Evolutionary conservation across 768 basidiomycete species (phyloP), one percentile per base, ranked within the genome.

Genomic region (Neoboletus subvelutipes): DNA sequence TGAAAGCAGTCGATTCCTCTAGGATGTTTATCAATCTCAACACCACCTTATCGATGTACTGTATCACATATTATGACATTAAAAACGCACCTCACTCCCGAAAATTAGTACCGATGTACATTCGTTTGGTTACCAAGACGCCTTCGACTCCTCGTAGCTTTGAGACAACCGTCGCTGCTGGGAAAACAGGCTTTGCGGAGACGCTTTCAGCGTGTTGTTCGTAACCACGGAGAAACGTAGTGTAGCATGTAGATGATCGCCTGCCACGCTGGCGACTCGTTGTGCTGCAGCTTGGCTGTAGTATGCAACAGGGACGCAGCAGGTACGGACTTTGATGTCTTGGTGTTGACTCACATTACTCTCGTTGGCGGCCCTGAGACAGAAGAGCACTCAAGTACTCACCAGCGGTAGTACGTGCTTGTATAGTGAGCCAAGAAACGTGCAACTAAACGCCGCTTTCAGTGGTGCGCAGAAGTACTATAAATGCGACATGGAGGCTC

Each of bases 191-290:
- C 40, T 20, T 33, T 34, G 42, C 9, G 18, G 20, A 33, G 28
- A 46, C 22, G 22, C n/a, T 11, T 50, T 39, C 42, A 39, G 9
- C 49, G 20, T 45, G 48, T 18, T 50, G 36, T 26, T 28, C 39
- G 37, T 36, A 45, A 26, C 9, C n/a, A 31, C 22, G 10, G 6
- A 36, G 22, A 18, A 55, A 33, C n/a, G 43, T 18, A 10, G 10
- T 55, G 34, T 20, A 24, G 39, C 17, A 31, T 36, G 20, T 18
- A 4, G 34, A 22, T 31, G 31, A 24, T 60, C 40, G 28, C 24
- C 48, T 50, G 36, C 43, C 56, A 54, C 33, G 45, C 56, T 29
- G 15, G 39, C 31, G 20, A 48, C n/a, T 45, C 60, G n/a, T 58
- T 45, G 45, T 34, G n/a, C 29, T 42, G 48, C 31, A 31, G 20